These are phyloP conservation scores for Arthonia radiata DNA, from an alignment of 495 filamentous ascomycete genomes.

Conservation along the genomic window DNA sequence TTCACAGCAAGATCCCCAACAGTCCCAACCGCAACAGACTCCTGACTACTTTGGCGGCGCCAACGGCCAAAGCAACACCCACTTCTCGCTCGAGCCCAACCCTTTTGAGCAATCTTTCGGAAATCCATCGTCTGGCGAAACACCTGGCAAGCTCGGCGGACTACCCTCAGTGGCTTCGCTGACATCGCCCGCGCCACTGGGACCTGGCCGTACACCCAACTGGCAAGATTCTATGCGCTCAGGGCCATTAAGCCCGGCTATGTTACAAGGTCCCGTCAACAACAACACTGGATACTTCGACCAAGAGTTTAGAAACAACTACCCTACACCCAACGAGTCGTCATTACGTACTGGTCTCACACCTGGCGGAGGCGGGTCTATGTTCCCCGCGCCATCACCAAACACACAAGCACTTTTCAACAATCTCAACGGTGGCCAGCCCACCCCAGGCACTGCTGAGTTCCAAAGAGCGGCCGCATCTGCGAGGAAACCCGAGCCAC, in stretches of 20 bases:
- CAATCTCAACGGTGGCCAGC: slow-evolving; percentile 42
- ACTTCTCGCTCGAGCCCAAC: slow-evolving; percentile 67
- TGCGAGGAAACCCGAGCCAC: slow-evolving; percentile 33
- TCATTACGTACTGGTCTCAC: slow-evolving; percentile 79
- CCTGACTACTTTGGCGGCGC: slow-evolving; percentile 61
- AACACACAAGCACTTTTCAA: slow-evolving; percentile 61
- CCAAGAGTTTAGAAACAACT: slow-evolving; percentile 54
- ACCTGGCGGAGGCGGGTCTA: slow-evolving; percentile 85
- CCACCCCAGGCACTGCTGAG: slow-evolving; percentile 74
- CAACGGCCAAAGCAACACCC: slow-evolving; percentile 25
- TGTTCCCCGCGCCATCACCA: slow-evolving; percentile 85
- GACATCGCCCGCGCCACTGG: slow-evolving; percentile 63
- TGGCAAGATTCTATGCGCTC: slow-evolving; percentile 77
- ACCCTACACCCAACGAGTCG: slow-evolving; percentile 95
- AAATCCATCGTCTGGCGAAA: slow-evolving; percentile 46
- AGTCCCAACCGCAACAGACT: slow-evolving; percentile 26
- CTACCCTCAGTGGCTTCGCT: slow-evolving; percentile 77
- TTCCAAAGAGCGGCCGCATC: slow-evolving; percentile 84
- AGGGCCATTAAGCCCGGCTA: slow-evolving; percentile 86
- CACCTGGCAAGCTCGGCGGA: slow-evolving; percentile 57
- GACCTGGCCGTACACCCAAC: slow-evolving; percentile 38
- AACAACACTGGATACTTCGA: slow-evolving; percentile 50
- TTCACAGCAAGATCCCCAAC: slow-evolving; percentile 17
- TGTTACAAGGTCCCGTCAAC: slow-evolving; percentile 69
- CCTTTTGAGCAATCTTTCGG: slow-evolving; percentile 89